Conservation (phyloP, 1,284 basidiomycete genomes). For the Rhizopogon parksii region DNA sequence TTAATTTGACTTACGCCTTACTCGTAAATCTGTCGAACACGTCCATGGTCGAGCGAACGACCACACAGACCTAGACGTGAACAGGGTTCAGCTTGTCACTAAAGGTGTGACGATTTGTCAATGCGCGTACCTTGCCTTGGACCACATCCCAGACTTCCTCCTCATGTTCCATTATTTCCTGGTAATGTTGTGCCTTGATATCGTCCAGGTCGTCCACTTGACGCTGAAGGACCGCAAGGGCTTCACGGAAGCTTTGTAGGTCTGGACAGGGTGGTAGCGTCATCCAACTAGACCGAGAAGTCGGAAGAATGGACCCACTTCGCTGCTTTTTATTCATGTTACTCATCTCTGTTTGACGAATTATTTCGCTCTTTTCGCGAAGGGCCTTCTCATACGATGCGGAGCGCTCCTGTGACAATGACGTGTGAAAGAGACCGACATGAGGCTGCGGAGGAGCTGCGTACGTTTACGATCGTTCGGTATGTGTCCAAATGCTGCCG, state of each 20-base stretch:
- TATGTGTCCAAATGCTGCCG: constrained; percentile 82
- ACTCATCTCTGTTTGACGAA: constrained; percentile 83
- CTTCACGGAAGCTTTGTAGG: constrained; percentile 79
- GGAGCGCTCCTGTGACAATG: constrained; percentile 59
- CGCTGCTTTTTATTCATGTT: constrained; percentile 82
- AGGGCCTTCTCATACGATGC: constrained; percentile 73
- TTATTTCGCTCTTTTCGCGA: constrained; percentile 76
- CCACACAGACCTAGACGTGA: constrained; percentile 53
- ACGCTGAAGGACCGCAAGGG: constrained; percentile 74
- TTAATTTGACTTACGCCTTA: constrained; percentile 64
- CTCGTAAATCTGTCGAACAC: constrained; percentile 77
- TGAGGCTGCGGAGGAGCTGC: constrained; percentile 20
- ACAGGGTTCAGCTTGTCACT: constrained; percentile 14
- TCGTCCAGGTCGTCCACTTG: constrained; percentile 87
- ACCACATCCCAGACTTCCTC: constrained; percentile 91
- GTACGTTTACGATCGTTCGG: constrained; percentile 62
- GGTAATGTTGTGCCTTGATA: constrained; percentile 74
- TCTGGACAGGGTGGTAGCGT: constrained; percentile 39
- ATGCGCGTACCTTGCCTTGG: constrained; percentile 60
- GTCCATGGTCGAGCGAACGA: constrained; percentile 75
- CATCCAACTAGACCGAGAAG: constrained; percentile 6
- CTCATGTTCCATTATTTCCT: constrained; percentile 86
- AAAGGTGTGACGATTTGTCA: not conserved
- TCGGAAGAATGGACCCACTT: constrained; percentile 44
- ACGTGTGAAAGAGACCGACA: constrained; percentile 3